Evolutionary conservation across 768 basidiomycete genomes (phyloP).

Genomic region (Mycena vitilis): DNA sequence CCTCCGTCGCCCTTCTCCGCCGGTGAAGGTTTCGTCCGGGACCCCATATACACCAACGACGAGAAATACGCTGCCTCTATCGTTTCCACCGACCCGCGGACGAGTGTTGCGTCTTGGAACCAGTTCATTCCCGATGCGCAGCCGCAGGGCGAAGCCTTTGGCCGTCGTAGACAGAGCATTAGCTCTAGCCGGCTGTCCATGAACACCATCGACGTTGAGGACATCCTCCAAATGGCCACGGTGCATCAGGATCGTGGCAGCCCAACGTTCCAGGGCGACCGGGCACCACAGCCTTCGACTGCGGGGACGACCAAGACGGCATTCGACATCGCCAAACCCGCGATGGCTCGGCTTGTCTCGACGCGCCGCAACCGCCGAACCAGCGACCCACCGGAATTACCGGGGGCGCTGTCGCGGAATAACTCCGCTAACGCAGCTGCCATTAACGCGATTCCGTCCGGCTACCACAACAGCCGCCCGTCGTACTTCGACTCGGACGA

Average conservation of each 20-base stretch:
- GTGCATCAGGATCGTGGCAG: slow-evolving; percentile 43
- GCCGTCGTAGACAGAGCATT: slow-evolving; percentile 19
- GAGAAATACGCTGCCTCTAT: slow-evolving; percentile 45
- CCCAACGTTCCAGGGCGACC: slow-evolving; percentile 29
- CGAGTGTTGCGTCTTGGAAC: slow-evolving; percentile 50
- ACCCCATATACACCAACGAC: slow-evolving; percentile 50
- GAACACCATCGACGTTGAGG: slow-evolving; percentile 60
- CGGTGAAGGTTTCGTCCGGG: slow-evolving; percentile 39
- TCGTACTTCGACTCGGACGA: slow-evolving; percentile 20
- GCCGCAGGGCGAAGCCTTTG: neutral
- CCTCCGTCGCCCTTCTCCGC: slow-evolving; percentile 17
- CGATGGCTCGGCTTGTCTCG: slow-evolving; percentile 26
- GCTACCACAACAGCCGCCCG: slow-evolving; percentile 1
- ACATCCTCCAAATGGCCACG: slow-evolving; percentile 65
- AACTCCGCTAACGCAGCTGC: slow-evolving; percentile 20
- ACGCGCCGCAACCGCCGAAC: neutral
- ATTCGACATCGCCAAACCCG: slow-evolving; percentile 31
- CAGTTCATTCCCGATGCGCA: slow-evolving; percentile 37
- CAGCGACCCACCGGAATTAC: slow-evolving; percentile 28
- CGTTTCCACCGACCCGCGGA: slow-evolving; percentile 36
- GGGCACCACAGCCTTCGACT: slow-evolving; percentile 25
- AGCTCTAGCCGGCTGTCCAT: slow-evolving; percentile 44
- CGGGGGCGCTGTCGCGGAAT: slow-evolving; percentile 22
- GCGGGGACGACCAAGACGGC: slow-evolving; percentile 27
- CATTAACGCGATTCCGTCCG: slow-evolving; percentile 6